phyloP scores from a whole-genome alignment of 192 early-diverging fungal species.

The Backusella tuberculispora region DNA sequence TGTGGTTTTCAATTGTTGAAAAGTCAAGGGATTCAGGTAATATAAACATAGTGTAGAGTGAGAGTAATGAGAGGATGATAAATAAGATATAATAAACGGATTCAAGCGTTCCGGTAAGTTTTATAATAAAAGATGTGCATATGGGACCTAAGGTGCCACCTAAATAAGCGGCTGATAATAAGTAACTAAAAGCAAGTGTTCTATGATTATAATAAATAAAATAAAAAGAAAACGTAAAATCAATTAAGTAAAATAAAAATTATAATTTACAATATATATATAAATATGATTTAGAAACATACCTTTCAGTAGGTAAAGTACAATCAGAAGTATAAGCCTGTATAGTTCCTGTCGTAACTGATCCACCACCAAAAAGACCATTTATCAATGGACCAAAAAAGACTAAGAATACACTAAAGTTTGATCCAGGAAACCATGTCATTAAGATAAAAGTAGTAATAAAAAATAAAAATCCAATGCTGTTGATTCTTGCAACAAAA shows the following conservation, averaged over 20 bases:
- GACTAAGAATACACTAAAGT: constrained; percentile 29
- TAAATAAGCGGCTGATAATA: constrained; percentile 19
- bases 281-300: neutral
- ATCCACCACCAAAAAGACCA: constrained; percentile 32
- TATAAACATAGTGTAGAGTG: neutral
- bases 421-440: neutral
- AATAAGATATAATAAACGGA: neutral
- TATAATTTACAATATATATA: too few species aligned
- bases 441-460: constrained; percentile 4
- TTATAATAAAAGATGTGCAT: neutral
- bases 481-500: constrained; percentile 22
- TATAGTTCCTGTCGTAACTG: constrained; percentile 20
- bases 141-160: constrained; percentile 2
- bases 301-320: constrained; percentile 31
- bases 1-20: neutral
- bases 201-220: neutral
- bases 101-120: neutral
- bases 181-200: constrained; percentile 13
- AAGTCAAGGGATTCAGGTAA: neutral
- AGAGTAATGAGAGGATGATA: neutral
- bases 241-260: neutral
- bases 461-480: constrained; percentile 26
- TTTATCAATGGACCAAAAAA: constrained; percentile 32
- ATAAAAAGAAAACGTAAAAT: neutral
- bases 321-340: constrained; percentile 43